Evolutionary conservation across 176 grass and related monocot genomes (phyloP).

Genomic region (Melocanna baccifera): DNA sequence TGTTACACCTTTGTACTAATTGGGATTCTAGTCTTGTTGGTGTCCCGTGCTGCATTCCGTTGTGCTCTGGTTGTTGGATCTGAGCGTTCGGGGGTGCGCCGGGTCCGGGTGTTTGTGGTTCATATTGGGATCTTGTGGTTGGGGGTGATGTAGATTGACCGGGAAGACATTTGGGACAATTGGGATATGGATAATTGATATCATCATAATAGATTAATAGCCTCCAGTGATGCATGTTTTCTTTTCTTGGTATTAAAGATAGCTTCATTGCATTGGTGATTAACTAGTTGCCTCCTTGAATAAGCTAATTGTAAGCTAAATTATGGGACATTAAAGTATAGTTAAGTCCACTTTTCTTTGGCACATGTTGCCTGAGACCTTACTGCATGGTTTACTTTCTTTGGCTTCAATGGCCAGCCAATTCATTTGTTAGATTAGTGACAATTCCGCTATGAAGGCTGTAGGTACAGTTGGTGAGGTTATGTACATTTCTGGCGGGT

Average conservation of each 20-base stretch:
- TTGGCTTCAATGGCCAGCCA: neutral
- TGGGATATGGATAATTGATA: neutral
- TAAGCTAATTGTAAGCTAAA: constrained; percentile 2
- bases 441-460: neutral
- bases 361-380: neutral
- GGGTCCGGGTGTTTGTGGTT: neutral
- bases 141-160: neutral
- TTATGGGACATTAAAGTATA: neutral
- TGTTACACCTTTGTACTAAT: neutral
- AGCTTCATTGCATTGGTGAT: neutral
- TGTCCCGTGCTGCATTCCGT: constrained; percentile 8
- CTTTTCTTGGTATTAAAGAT: neutral
- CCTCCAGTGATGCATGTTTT: constrained; percentile 13
- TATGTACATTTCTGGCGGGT: neutral
- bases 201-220: neutral
- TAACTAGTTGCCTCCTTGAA: neutral
- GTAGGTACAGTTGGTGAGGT: neutral
- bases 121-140: constrained; percentile 11
- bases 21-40: neutral
- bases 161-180: neutral
- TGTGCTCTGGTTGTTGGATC: constrained; percentile 12
- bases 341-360: neutral
- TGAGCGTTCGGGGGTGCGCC: constrained; percentile 4
- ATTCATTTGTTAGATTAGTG: neutral
- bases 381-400: neutral